Evolutionary conservation across 1,284 basidiomycete species (phyloP).

Genomic region (Hemileia vastatrix): DNA sequence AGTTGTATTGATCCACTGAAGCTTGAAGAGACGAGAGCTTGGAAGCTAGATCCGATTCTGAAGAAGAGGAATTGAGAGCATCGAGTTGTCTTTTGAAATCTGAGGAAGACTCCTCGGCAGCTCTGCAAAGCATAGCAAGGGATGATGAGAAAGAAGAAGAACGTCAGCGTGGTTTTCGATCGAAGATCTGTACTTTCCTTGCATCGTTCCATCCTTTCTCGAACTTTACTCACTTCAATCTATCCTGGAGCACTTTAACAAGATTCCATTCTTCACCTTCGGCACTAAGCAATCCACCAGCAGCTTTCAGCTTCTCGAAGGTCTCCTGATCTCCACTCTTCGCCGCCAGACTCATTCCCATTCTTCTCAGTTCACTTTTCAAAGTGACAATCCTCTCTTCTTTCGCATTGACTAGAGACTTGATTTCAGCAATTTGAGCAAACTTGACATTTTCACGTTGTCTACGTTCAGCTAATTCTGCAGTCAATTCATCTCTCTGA

Average conservation of each 20-base stretch:
- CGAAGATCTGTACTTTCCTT: no score
- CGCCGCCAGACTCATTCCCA: slow-evolving; percentile 68
- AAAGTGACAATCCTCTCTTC: slow-evolving; percentile 63
- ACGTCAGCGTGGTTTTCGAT: slow-evolving; percentile 17
- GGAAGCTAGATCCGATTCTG: slow-evolving; percentile 47
- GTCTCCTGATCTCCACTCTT: slow-evolving; percentile 61
- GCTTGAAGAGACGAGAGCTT: slow-evolving; percentile 16
- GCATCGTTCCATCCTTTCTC: neutral
- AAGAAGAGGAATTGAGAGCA: slow-evolving; percentile 52
- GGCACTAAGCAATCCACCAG: no score
- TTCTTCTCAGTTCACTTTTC: slow-evolving; percentile 61
- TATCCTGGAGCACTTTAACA: slow-evolving; percentile 54
- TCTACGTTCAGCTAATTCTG: slow-evolving; percentile 63
- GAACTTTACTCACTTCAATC: slow-evolving; percentile 54
- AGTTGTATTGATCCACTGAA: slow-evolving; percentile 6
- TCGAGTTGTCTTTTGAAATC: slow-evolving; percentile 43
- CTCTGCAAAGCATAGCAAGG: slow-evolving; percentile 45
- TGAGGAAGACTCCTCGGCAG: slow-evolving; percentile 49
- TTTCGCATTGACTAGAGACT: slow-evolving; percentile 59
- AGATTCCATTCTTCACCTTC: slow-evolving; percentile 55
- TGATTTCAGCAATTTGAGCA: slow-evolving; percentile 59
- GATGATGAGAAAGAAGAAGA: slow-evolving; percentile 17
- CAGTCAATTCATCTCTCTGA: slow-evolving; percentile 62
- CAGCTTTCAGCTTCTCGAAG: slow-evolving; percentile 58
- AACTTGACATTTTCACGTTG: slow-evolving; percentile 57